These are phyloP conservation scores for Sisymbrium irio DNA, from an alignment of 345 rosid species.

Conservation along the genomic window DNA sequence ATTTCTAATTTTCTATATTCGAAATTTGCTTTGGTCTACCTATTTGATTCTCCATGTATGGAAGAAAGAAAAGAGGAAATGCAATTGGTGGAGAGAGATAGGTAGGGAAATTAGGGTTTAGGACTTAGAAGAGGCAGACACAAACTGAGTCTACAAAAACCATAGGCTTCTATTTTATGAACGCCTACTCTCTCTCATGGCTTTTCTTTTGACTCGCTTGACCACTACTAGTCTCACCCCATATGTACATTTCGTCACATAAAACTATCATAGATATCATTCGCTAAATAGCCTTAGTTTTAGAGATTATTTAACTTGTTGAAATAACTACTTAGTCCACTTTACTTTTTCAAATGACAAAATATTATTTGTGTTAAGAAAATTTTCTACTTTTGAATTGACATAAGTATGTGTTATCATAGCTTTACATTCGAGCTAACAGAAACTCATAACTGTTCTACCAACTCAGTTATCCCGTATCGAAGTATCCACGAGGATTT, in stretches of 20 bases:
- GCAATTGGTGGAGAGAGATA: conserved; percentile 14
- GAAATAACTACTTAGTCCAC: not conserved
- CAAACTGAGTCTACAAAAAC: conserved; percentile 27
- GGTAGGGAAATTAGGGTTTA: conserved; percentile 24
- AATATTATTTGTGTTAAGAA: not conserved
- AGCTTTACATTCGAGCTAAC: not conserved
- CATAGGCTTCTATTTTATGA: conserved; percentile 29
- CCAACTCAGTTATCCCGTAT: no score
- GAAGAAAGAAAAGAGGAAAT: conserved; percentile 6
- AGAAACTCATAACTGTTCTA: not conserved
- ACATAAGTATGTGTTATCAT: not conserved
- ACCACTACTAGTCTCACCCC: conserved; percentile 8
- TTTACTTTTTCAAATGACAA: not conserved
- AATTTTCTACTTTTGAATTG: not conserved
- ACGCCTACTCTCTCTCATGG: conserved; percentile 15
- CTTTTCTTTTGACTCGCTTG: conserved; percentile 33
- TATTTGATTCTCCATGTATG: conserved; percentile 19
- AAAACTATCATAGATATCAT: not conserved
- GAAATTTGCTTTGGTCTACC: not conserved
- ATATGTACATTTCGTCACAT: conserved; percentile 2
- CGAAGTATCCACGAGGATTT: no score
- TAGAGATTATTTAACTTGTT: not conserved
- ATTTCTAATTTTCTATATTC: not conserved
- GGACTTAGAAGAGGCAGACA: conserved; percentile 29
- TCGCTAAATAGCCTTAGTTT: not conserved